Evolutionary conservation across 306 rosid genomes (phyloP), one percentile per base, ranked within the genome.

Genomic region (Dalbergia cultrata): DNA sequence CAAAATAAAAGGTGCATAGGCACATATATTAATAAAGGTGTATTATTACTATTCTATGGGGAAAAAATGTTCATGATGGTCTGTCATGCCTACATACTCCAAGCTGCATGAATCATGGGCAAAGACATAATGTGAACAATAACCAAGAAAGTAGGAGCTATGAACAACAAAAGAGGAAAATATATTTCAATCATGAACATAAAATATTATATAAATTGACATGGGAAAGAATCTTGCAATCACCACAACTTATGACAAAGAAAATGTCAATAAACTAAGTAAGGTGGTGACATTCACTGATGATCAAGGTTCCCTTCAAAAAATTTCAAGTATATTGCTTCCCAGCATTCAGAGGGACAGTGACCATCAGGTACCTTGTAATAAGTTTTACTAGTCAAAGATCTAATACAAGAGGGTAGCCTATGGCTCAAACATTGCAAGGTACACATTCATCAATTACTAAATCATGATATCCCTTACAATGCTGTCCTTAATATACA

Each of bases 1-100:
- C 45, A 68, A 78, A 69, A 18, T 16, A 37, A 17, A 34, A 56
- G 14, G 35, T 13, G 50, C 76, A 60, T 58, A 78, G 59, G 31
- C 64, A 81, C 50, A 71, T 44, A 47, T 54, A 81, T 69, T 60
- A 65, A 80, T 77, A 76, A 63, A 50, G 65, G 31, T 61, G 69
- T 35, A 64, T 54, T 26, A 69, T 22, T 33, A 41, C 63, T 45
- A 14, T 52, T 52, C 22, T 41, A 12, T 6, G 13, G 31, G 45
- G 13, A 17, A 41, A 65, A 10, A 64, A 52, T 74, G 64, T 50
- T 58, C 57, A 22, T 59, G 66, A 14, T 77, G 64, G 75, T 44
- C 18, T 19, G 39, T 33, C 44, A 13, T 69, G 70, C 56, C 60
- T 78, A 16, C 75, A 26, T 52, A 72, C 35, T 53, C 43, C 72